Conservation (phyloP, 1,284 basidiomycete species). For the Trametes pubescens region DNA sequence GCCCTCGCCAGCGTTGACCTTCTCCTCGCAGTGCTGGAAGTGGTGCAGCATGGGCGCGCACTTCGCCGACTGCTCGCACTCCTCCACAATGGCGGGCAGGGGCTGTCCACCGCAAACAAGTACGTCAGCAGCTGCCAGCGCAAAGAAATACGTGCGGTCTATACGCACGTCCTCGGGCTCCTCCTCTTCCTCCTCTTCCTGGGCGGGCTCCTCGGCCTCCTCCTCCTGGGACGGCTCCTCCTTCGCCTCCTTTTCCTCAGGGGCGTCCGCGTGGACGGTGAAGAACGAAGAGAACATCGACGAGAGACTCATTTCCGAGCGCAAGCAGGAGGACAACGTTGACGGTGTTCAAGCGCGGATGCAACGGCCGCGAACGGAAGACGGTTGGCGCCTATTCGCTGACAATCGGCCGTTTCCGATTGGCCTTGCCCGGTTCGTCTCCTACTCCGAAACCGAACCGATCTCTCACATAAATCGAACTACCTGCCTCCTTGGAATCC, state of each 20-base stretch:
- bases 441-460: not conserved
- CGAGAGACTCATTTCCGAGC: constrained; percentile 50
- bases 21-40: constrained; percentile 92
- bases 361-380: constrained; percentile 18
- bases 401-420: constrained; percentile 20
- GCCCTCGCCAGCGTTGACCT: constrained; percentile 86
- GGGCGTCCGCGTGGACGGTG: constrained; percentile 65
- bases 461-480: not conserved
- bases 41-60: constrained; percentile 83
- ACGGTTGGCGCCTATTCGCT: not conserved
- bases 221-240: constrained; percentile 41
- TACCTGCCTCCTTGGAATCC: too few species aligned
- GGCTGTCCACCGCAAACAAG: constrained; percentile 47
- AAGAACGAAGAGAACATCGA: constrained; percentile 73
- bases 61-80: constrained; percentile 73
- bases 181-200: constrained; percentile 50
- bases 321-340: constrained; percentile 13
- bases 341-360: constrained; percentile 11
- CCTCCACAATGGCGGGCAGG: constrained; percentile 76
- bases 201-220: constrained; percentile 43
- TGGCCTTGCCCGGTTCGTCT: constrained; percentile 6
- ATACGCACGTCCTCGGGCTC: constrained; percentile 80
- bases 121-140: not conserved
- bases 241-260: constrained; percentile 51
- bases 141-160: not conserved